Evolutionary conservation across 2,329 filamentous ascomycete species (phyloP).

Genomic region (Elsinoe fawcettii): DNA sequence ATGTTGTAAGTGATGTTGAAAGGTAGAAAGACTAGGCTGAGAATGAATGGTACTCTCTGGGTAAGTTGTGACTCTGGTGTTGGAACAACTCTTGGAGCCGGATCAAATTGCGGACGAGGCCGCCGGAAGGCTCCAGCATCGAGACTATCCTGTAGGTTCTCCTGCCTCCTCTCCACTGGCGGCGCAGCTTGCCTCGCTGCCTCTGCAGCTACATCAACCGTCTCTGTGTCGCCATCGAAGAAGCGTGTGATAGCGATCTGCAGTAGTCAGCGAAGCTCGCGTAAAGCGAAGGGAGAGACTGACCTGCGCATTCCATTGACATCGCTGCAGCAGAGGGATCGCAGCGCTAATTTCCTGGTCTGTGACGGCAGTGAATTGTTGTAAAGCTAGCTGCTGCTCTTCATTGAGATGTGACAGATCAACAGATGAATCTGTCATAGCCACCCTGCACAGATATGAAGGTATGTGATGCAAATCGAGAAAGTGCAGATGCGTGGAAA

Average conservation of each 20-base stretch:
- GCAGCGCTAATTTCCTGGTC: slow-evolving; percentile 71
- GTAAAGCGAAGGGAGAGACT: neutral
- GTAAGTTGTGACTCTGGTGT: slow-evolving; percentile 58
- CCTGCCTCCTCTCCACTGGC: slow-evolving; percentile 57
- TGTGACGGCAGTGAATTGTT: slow-evolving; percentile 83
- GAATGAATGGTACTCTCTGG: slow-evolving; percentile 64
- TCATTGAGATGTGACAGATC: slow-evolving; percentile 65
- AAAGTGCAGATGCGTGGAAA: neutral
- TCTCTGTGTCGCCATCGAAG: slow-evolving; percentile 93
- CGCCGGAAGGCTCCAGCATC: slow-evolving; percentile 23
- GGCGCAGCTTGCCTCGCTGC: slow-evolving; percentile 53
- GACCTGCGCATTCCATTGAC: slow-evolving; percentile 94
- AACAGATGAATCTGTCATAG: slow-evolving; percentile 27
- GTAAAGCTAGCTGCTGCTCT: slow-evolving; percentile 72
- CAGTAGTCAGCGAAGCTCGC: slow-evolving; percentile 20
- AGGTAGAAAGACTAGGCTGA: slow-evolving; percentile 72
- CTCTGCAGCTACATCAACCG: slow-evolving; percentile 71
- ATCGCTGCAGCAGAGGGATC: slow-evolving; percentile 69
- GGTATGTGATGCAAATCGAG: neutral
- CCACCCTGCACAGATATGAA: slow-evolving; percentile 23
- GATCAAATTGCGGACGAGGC: slow-evolving; percentile 43
- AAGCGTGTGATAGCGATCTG: slow-evolving; percentile 95
- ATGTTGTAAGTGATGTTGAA: slow-evolving; percentile 70
- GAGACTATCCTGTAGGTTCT: slow-evolving; percentile 59
- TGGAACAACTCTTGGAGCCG: slow-evolving; percentile 79